Percentiles rank a stretch among this genome's conserved stretches.
Evolutionary conservation across 257 asterid genomes (phyloP).

Genomic region (Paulownia fortunei): DNA sequence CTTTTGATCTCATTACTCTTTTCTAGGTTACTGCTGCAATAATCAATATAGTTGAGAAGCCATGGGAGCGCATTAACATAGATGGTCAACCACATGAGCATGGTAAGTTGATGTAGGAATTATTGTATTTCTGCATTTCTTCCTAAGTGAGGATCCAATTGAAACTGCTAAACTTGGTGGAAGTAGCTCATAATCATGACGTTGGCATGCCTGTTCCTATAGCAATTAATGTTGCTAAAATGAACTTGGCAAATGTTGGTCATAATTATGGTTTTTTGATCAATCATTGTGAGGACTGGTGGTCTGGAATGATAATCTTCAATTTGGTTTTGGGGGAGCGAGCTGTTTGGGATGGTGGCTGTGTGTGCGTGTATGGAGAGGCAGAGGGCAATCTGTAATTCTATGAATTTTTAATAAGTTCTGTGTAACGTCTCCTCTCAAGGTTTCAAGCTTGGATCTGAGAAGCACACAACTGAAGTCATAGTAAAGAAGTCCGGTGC

Average conservation of each 20-base stretch:
- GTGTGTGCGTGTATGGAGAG: conserved; percentile 9
- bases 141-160: neutral
- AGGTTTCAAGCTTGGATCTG: conserved; percentile 98
- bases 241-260: conserved; percentile 19
- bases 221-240: neutral
- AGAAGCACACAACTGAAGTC: conserved; percentile 89
- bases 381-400: neutral
- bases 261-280: neutral
- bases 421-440: conserved; percentile 17
- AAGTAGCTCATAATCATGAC: conserved; percentile 21
- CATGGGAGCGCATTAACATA: conserved; percentile 85
- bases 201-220: neutral
- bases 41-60: conserved; percentile 80
- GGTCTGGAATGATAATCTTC: conserved; percentile 10
- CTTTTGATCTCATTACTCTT: conserved; percentile 3
- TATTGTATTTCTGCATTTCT: conserved; percentile 22
- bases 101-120: conserved; percentile 53
- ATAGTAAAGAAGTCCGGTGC: conserved; percentile 65
- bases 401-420: neutral
- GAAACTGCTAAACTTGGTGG: conserved; percentile 21
- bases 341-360: conserved; percentile 5
- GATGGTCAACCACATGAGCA: conserved; percentile 84
- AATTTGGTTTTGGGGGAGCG: neutral
- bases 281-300: conserved; percentile 21
- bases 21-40: conserved; percentile 80